phyloP scores from a whole-genome alignment of 2,329 filamentous ascomycete genomes.

The Cladosporium velox region DNA sequence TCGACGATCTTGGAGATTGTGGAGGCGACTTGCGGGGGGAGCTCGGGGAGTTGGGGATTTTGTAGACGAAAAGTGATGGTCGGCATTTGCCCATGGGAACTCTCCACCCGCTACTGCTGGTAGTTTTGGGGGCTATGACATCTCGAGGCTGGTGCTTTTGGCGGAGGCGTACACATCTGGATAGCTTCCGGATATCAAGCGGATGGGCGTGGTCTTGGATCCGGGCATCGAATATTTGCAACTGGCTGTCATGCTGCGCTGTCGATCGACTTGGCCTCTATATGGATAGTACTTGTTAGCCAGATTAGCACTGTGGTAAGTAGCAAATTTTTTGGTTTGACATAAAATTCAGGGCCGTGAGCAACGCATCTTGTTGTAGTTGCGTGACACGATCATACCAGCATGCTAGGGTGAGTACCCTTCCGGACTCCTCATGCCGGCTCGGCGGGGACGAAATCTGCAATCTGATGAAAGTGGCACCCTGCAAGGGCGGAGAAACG shows the following conservation, averaged over 20 bases:
- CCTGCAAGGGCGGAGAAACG: constrained; percentile 7
- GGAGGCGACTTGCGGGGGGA: constrained; percentile 14
- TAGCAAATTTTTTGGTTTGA: not conserved
- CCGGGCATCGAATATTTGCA: not conserved
- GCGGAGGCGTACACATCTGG: not conserved
- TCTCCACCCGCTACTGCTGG: not conserved
- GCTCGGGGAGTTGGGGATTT: not conserved
- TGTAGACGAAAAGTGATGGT: not conserved
- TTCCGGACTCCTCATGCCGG: not conserved
- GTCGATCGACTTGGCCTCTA: not conserved
- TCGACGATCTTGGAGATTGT: not conserved
- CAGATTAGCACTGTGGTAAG: not conserved
- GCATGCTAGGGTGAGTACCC: not conserved
- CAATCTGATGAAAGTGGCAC: not conserved
- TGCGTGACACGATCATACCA: not conserved
- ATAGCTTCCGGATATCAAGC: not conserved
- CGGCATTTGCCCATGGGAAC: constrained; percentile 1
- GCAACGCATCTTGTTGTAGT: not conserved
- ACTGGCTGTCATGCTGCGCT: not conserved
- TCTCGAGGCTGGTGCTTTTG: not conserved
- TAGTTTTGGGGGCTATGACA: not conserved
- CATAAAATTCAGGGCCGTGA: not conserved
- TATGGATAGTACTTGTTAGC: not conserved
- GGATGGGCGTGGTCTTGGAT: not conserved
- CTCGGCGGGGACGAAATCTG: not conserved